A percentile compares a stretch with the other conserved stretches of the same genome.
Evolutionary conservation across 1,284 basidiomycete genomes (phyloP).

Genomic region (Tilletia setariae): DNA sequence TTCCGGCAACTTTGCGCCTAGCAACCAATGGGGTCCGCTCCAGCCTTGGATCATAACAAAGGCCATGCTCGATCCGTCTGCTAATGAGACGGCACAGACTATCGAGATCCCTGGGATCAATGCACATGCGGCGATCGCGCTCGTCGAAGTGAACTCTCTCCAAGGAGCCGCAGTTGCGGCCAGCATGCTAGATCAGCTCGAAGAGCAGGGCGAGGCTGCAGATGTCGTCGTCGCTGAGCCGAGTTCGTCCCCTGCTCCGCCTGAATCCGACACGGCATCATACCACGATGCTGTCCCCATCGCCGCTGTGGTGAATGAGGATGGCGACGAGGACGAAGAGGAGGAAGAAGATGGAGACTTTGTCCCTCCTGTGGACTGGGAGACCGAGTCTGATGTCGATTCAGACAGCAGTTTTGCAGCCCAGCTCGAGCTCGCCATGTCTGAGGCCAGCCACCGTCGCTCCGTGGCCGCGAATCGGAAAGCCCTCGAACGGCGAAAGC

Average conservation of each 20-base stretch:
- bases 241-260: not conserved
- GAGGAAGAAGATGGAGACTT: not conserved
- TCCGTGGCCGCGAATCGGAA: not conserved
- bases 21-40: conserved; percentile 6
- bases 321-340: conserved; percentile 1
- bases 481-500: not conserved
- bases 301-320: not conserved
- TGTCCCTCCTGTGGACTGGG: not conserved
- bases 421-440: not conserved
- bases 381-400: not conserved
- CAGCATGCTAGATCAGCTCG: not conserved
- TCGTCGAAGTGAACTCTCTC: not conserved
- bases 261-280: too few relatives aligned
- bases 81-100: not conserved
- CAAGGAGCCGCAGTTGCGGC: not conserved
- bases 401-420: not conserved
- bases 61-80: not conserved
- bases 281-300: too few relatives aligned
- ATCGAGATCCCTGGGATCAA: not conserved
- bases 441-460: not conserved
- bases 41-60: not conserved
- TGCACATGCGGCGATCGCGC: not conserved
- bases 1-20: not conserved
- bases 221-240: not conserved
- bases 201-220: not conserved